Percentiles rank a stretch among this genome's conserved stretches.
Evolutionary conservation across 129 eudicot species (phyloP).

Genomic region (Tanacetum coccineum): DNA sequence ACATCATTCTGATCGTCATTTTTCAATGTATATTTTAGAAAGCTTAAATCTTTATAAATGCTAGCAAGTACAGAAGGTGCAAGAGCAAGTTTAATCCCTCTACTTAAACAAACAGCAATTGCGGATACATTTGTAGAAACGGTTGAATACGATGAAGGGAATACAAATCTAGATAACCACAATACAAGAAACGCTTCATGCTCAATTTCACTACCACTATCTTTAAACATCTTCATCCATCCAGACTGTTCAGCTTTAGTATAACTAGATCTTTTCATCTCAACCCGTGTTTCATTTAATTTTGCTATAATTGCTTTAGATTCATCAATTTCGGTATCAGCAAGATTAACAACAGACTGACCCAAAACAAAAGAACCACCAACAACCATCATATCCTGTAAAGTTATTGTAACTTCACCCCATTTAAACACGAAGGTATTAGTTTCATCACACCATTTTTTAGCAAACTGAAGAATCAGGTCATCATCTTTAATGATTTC

Average conservation of each 20-base stretch:
- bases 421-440: conserved; percentile 42
- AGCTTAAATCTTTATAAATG: conserved; percentile 30
- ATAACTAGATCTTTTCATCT: neutral
- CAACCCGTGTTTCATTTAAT: conserved; percentile 2
- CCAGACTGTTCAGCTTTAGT: conserved; percentile 19
- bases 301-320: conserved; percentile 10
- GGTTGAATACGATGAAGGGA: conserved; percentile 20
- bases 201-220: conserved; percentile 16
- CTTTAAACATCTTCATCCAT: conserved; percentile 35
- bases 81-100: conserved; percentile 33
- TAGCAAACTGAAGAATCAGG: conserved; percentile 29
- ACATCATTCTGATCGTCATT: neutral
- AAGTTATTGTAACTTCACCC: conserved; percentile 48
- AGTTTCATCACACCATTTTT: conserved; percentile 40
- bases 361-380: neutral
- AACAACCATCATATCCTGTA: conserved; percentile 36
- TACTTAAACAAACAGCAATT: conserved; percentile 29
- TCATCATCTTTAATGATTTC: conserved; percentile 17
- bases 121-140: neutral
- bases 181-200: neutral
- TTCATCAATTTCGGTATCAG: neutral
- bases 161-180: conserved; percentile 39
- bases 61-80: conserved; percentile 40
- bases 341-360: neutral
- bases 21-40: conserved; percentile 2